These are phyloP conservation scores for Hanseniaspora nectarophila DNA, from an alignment of 805 yeast species.

Conservation along the genomic window DNA sequence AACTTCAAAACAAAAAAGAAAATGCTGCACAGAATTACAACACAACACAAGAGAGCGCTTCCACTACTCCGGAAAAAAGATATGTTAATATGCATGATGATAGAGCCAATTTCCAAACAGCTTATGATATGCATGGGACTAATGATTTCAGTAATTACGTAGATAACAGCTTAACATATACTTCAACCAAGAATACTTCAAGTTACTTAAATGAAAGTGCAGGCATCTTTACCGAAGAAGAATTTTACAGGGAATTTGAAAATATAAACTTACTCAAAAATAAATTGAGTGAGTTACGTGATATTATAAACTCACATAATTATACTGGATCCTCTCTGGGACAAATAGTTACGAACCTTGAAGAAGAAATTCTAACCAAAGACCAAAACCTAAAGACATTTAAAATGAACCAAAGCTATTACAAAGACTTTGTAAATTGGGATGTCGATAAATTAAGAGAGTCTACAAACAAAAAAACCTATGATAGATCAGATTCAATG, in stretches of 20 bases:
- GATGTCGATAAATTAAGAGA: neutral
- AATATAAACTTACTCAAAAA: neutral
- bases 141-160: neutral
- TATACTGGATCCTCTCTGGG: neutral
- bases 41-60: neutral
- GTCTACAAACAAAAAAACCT: neutral
- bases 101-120: neutral
- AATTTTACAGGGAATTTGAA: neutral
- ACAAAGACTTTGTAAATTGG: neutral
- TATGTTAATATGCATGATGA: neutral
- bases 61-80: neutral
- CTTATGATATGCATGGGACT: neutral
- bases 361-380: neutral
- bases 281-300: constrained; percentile 2
- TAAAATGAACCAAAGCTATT: neutral
- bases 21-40: neutral
- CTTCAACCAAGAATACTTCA: neutral
- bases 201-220: neutral
- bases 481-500: constrained; percentile 9
- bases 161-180: neutral
- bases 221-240: neutral
- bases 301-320: neutral
- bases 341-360: neutral
- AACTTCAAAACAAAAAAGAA: neutral
- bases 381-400: neutral